These are phyloP conservation scores for Trichophyton simii DNA, from an alignment of 2,329 filamentous ascomycete genomes.

Conservation along the genomic window DNA sequence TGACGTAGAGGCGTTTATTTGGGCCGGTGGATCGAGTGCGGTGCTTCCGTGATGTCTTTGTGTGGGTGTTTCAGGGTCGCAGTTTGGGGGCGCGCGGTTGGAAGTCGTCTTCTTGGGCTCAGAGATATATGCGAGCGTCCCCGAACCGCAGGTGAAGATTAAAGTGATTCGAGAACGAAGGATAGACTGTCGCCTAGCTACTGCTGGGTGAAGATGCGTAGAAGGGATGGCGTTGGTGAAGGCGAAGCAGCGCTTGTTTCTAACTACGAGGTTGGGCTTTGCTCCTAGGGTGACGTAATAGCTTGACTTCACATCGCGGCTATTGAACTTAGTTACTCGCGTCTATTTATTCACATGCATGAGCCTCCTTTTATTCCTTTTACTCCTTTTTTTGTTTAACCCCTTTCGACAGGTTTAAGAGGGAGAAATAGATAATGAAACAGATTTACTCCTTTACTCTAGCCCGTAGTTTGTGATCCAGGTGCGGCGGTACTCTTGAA, in stretches of 20 bases:
- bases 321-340: neutral
- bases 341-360: neutral
- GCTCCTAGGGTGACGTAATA: neutral
- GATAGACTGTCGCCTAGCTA: neutral
- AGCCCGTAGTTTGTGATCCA: constrained; percentile 13
- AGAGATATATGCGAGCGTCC: neutral
- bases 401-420: no score
- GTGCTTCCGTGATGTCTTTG: neutral
- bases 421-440: no score
- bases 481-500: constrained; percentile 12
- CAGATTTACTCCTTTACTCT: neutral
- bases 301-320: neutral
- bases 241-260: neutral
- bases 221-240: neutral
- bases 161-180: neutral
- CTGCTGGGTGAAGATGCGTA: neutral
- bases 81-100: neutral
- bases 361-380: neutral
- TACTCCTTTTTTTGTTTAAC: neutral
- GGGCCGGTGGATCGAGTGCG: neutral
- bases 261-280: neutral
- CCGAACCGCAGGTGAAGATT: neutral
- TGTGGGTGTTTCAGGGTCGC: neutral
- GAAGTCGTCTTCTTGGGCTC: neutral
- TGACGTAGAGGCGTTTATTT: neutral